Percentiles rank a stretch among this genome's conserved stretches.
Evolutionary conservation across 306 rosid genomes (phyloP).

Genomic region (Alnus glutinosa): DNA sequence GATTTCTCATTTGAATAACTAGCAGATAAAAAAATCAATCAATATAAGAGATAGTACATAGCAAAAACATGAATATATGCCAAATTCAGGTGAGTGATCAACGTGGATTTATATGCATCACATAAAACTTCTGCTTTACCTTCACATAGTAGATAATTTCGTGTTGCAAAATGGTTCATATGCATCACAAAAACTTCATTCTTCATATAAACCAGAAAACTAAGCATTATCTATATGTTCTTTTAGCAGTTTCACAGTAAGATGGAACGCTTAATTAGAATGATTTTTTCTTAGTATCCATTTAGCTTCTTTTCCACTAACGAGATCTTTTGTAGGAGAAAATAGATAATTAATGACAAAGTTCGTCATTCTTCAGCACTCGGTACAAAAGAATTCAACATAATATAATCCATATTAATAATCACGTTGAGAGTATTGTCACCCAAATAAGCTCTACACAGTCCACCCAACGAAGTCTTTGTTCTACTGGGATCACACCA

Average conservation of each 20-base stretch:
- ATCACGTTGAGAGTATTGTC: constrained; percentile 94
- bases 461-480: constrained; percentile 95
- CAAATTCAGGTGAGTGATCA: too few relatives aligned
- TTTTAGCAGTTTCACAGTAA: background rate
- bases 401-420: constrained; percentile 12
- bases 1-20: constrained; percentile 93
- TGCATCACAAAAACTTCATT: background rate
- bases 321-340: too few relatives aligned
- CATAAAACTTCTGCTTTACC: background rate
- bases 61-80: background rate
- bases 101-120: too few relatives aligned
- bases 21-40: constrained; percentile 16
- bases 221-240: too few relatives aligned
- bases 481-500: constrained; percentile 92
- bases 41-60: background rate
- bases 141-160: background rate
- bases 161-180: background rate
- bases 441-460: constrained; percentile 92
- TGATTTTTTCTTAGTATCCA: background rate
- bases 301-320: background rate
- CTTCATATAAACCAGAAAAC: background rate
- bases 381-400: constrained; percentile 13
- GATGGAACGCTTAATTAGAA: too few relatives aligned
- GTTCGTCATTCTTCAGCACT: background rate
- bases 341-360: too few relatives aligned